A percentile compares a stretch with the other conserved stretches of the same genome.
phyloP scores from a whole-genome alignment of 352 stramenopile species.

The Phytopythium ostracodes region DNA sequence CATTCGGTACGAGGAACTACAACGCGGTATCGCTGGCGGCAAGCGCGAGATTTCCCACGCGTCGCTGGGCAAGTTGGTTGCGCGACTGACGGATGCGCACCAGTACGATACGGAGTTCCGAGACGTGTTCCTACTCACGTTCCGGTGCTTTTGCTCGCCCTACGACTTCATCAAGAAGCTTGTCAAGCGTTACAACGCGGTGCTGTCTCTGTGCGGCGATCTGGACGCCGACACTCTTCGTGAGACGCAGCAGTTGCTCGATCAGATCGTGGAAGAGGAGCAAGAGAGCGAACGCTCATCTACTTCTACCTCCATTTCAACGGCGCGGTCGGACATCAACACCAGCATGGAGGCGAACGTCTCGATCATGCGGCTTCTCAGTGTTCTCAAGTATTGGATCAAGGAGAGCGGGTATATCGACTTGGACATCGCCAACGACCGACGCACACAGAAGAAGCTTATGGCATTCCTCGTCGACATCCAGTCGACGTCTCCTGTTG shows the following conservation, averaged over 20 bases:
- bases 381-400: constrained; percentile 87
- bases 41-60: constrained; percentile 86
- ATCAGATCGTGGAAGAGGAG: constrained; percentile 67
- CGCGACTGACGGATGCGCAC: constrained; percentile 77
- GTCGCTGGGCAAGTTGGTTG: constrained; percentile 79
- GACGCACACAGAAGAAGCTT: constrained; percentile 71
- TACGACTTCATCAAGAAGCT: constrained; percentile 89
- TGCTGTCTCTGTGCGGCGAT: constrained; percentile 50
- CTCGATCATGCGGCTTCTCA: constrained; percentile 84
- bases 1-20: constrained; percentile 68
- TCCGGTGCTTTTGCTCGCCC: constrained; percentile 71
- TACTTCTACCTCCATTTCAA: constrained; percentile 61
- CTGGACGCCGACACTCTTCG: constrained; percentile 46
- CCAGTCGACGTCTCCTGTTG: constrained; percentile 63
- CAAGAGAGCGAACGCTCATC: constrained; percentile 45
- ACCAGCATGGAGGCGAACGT: constrained; percentile 78
- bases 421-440: constrained; percentile 60
- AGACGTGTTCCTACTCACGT: constrained; percentile 83
- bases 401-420: constrained; percentile 86
- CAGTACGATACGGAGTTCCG: constrained; percentile 86
- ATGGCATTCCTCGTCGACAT: constrained; percentile 73
- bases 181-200: constrained; percentile 79
- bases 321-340: constrained; percentile 73
- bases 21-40: constrained; percentile 46
- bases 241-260: constrained; percentile 58